These are phyloP conservation scores for Cylindrotheca closterium DNA, from an alignment of 108 stramenopile genomes.

Conservation along the genomic window DNA sequence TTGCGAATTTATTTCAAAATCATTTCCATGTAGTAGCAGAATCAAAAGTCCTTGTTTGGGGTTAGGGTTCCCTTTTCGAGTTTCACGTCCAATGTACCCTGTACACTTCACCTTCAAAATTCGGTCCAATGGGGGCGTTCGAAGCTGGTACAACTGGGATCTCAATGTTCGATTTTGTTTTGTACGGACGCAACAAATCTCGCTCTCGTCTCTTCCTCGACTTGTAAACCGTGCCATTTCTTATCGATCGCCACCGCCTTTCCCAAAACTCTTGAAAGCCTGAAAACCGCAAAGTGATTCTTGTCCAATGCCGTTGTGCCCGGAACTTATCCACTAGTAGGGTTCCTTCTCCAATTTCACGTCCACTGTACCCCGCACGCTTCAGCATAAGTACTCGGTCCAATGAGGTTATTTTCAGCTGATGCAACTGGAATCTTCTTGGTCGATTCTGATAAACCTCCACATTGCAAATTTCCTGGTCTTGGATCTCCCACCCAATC, in stretches of 20 bases:
- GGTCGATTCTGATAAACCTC: neutral
- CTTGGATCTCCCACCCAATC: constrained; percentile 18
- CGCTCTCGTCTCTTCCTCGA: neutral
- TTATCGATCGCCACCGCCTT: neutral
- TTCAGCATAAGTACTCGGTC: neutral
- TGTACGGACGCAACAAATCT: neutral
- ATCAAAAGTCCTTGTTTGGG: too few relatives aligned
- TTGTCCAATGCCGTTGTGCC: neutral
- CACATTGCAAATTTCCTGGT: neutral
- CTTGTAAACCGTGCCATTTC: neutral
- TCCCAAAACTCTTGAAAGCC: neutral
- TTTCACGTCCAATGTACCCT: neutral
- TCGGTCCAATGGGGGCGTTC: neutral
- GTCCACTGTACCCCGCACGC: neutral
- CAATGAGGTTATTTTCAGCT: neutral
- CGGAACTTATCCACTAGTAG: neutral
- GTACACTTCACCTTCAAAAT: neutral
- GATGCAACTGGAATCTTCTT: neutral
- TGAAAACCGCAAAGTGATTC: neutral
- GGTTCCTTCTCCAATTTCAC: neutral
- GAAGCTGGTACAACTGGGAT: neutral
- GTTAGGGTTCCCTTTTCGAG: neutral
- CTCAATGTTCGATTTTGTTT: neutral
- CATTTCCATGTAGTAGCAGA: too few relatives aligned
- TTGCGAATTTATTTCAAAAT: too few relatives aligned